Evolutionary conservation across 257 asterid species (phyloP).

Genomic region (Haberlea rhodopensis): DNA sequence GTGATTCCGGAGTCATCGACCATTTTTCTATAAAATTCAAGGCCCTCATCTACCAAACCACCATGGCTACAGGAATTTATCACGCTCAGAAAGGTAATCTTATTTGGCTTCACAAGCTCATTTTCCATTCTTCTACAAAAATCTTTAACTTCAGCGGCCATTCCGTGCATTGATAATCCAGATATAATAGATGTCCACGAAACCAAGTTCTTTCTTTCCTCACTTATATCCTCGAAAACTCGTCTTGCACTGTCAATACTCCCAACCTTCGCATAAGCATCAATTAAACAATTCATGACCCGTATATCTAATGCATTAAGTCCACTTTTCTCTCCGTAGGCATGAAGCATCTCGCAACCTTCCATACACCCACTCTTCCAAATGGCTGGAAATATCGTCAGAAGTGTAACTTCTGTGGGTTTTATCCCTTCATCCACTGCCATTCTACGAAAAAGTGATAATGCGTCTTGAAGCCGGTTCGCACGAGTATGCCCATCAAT

Average conservation of each 20-base stretch:
- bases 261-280: conserved; percentile 69
- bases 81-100: conserved; percentile 55
- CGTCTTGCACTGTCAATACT: conserved; percentile 43
- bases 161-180: conserved; percentile 68
- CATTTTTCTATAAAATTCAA: conserved; percentile 51
- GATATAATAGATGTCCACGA: conserved; percentile 78
- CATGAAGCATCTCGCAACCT: conserved; percentile 53
- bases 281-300: conserved; percentile 60
- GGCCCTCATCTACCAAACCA: conserved; percentile 69
- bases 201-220: conserved; percentile 48
- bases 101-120: conserved; percentile 46
- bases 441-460: conserved; percentile 53
- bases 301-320: conserved; percentile 47
- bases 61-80: conserved; percentile 72
- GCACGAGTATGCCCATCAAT: conserved; percentile 66
- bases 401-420: conserved; percentile 64
- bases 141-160: conserved; percentile 62
- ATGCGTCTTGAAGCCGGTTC: conserved; percentile 41
- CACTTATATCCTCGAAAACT: conserved; percentile 45
- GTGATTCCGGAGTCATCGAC: conserved; percentile 39
- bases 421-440: conserved; percentile 42
- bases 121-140: conserved; percentile 47
- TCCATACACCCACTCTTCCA: conserved; percentile 56
- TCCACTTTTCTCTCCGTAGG: conserved; percentile 56
- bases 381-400: conserved; percentile 64